A percentile compares a stretch with the other conserved stretches of the same genome.
phyloP scores from a whole-genome alignment of 352 stramenopile species.

The Phytophthora kernoviae region DNA sequence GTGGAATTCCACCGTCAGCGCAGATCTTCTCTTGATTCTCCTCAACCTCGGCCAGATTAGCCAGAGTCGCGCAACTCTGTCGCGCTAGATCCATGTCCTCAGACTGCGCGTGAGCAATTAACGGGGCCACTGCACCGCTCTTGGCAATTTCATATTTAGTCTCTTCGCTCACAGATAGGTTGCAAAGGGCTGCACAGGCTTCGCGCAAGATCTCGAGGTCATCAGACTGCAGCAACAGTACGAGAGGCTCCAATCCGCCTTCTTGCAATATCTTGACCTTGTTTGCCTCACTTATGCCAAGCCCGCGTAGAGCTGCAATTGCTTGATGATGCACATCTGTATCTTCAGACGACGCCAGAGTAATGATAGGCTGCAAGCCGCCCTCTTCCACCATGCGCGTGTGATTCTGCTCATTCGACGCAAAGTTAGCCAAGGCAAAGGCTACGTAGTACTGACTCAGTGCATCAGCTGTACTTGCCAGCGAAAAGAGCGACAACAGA shows the following conservation, averaged over 20 bases:
- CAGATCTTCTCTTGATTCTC: slow-evolving; percentile 96
- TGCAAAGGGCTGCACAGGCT: slow-evolving; percentile 93
- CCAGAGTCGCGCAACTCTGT: slow-evolving; percentile 92
- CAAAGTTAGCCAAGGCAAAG: slow-evolving; percentile 95
- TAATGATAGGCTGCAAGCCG: slow-evolving; percentile 95
- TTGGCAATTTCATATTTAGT: slow-evolving; percentile 98
- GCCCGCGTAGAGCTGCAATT: slow-evolving; percentile 91
- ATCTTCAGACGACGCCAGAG: slow-evolving; percentile 90
- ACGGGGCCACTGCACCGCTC: slow-evolving; percentile 87
- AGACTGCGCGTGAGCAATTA: slow-evolving; percentile 92
- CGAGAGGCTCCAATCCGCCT: slow-evolving; percentile 94
- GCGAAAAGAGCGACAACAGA: slow-evolving; percentile 91
- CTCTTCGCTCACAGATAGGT: slow-evolving; percentile 95
- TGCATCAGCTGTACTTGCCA: slow-evolving; percentile 93
- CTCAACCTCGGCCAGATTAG: slow-evolving; percentile 94
- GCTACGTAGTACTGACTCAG: slow-evolving; percentile 96
- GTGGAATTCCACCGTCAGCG: slow-evolving; percentile 89
- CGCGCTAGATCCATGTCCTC: slow-evolving; percentile 93
- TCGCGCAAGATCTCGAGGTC: slow-evolving; percentile 95
- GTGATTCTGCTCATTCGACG: slow-evolving; percentile 93
- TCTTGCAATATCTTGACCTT: slow-evolving; percentile 98
- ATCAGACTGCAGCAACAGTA: slow-evolving; percentile 87
- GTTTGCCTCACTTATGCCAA: slow-evolving; percentile 90
- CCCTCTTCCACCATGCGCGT: slow-evolving; percentile 94
- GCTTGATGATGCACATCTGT: slow-evolving; percentile 95